Base-by-base conservation (phyloP, 164 flowering plant genomes). In the Pachysandra terminalis region DNA sequence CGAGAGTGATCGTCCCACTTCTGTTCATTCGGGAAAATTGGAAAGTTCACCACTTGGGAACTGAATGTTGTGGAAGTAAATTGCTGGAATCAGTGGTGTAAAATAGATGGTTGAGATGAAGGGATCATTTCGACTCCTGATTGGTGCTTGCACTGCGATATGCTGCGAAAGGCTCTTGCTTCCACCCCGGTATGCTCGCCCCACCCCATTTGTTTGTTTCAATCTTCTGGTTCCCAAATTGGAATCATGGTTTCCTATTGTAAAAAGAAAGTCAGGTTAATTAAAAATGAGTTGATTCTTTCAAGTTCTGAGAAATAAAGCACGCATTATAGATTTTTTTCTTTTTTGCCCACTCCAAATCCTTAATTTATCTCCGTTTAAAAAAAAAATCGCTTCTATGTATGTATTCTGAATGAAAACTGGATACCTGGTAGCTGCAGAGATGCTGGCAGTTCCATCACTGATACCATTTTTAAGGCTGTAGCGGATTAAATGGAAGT, bases 1-100 rank as follows among this genome's bases (percentile, higher is more conserved):
- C 64, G 82, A 75, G 51, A 22, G 56, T 24, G 66, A 64, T 19
- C 32, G 58, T 54, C 48, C n/a, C 52, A 27, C 56, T 65, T 22
- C 48, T 59, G 68, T 63, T 7, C 35, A 59, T 8, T 32, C 19
- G 41, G 65, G 14, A 58, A 58, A 26, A 19, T 37, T 56, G 25
- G n/a, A 40, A 59, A 58, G n/a, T 35, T 28, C n/a, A n/a, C n/a
- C 41, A 16, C 21, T 45, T 16, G 9, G 19, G 58, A 24, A 51
- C 19, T 22, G 45, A 23, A 37, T 15, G 37, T 32, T 7, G 37
- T 32, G n/a, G 7, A 32, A 32, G 37, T 32, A 32, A 32, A 32
- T 32, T 32, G 7, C 37, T 32, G 37, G 37, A 32, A 7, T 3
- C 7, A 32, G 10, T 15, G 9, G 24, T 37, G 57, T 55, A 52